Base-by-base conservation (phyloP, 192 early-diverging fungal genomes). In the Coemansia javaensis region DNA sequence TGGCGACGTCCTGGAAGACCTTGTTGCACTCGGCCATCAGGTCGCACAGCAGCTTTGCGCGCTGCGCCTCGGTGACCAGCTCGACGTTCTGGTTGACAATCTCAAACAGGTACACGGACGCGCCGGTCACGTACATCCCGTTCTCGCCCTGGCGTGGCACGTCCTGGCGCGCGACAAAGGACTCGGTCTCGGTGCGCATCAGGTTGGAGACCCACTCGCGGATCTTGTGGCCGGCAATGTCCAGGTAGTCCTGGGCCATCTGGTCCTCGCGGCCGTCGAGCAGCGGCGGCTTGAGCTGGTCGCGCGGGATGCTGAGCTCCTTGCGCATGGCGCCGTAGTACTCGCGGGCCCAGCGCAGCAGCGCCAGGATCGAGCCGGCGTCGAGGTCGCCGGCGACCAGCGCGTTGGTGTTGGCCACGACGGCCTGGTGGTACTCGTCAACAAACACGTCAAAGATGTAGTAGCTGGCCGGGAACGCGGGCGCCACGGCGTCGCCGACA, bases 71-170 rank as follows among this genome's bases (percentile, higher is more conserved):
- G 12, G 78, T 77, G 0, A 91, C 93, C 18, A 99, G 65, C 49
- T 92, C 89, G 15, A 99, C 81, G 70, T 99, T 94, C 76, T 99
- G 92, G 63, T 95, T 96, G 42, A 99, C 84, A 78, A 99, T 97
- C 69, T 97, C 90, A 75, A 98, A 99, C 61, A 98, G 77, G 21
- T 59, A 68, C 27, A 90, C 85, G 1, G 91, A 85, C 5, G 85
- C 87, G 12, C 88, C 73, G 23, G 94, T 82, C 12, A 87, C 72
- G 59, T 93, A 99, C 33, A 87, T 74, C 6, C 82, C 88, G 53
- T 84, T 85, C 18, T 81, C 77, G 60, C 88, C 87, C 47, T 77
- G 73, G 51, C 89, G 91, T 7, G 94, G 97, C 14, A 65, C 64
- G 13, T 75, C 72, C 56, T 50, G 50, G 10, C 72, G 63, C 13